Percentiles rank a stretch among this genome's conserved stretches.
phyloP scores from a whole-genome alignment of 179 eudicot species.

The Silene coronaria region DNA sequence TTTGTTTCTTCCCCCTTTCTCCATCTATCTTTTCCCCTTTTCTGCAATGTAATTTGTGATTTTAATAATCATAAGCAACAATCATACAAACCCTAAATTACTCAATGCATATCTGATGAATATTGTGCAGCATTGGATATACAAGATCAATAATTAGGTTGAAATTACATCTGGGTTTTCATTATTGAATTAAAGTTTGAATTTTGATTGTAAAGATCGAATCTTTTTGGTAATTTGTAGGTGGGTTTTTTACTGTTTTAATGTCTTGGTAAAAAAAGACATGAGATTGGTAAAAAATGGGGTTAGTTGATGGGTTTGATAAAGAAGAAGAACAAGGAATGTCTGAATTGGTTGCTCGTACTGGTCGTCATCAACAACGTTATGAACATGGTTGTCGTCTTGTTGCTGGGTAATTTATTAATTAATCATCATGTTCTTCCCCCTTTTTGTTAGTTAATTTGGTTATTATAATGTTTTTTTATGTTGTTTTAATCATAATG shows the following conservation, averaged over 20 bases:
- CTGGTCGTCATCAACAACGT: conserved; percentile 78
- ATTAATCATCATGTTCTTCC: too few relatives aligned
- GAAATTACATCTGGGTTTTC: background rate
- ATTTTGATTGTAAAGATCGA: conserved; percentile 13
- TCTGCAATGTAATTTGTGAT: background rate
- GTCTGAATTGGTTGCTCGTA: conserved; percentile 83
- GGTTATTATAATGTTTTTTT: background rate
- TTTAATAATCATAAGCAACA: background rate
- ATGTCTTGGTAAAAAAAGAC: background rate
- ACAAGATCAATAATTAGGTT: conserved; percentile 1
- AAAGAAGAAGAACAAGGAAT: conserved; percentile 35
- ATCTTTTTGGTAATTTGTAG: conserved; percentile 10
- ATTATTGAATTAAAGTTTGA: background rate
- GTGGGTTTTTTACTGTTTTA: background rate
- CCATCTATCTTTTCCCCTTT: background rate
- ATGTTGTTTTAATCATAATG: too few relatives aligned
- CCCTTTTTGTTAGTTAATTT: background rate
- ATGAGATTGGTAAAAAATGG: conserved; percentile 25
- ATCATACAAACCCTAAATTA: too few relatives aligned
- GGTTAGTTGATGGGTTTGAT: conserved; percentile 28
- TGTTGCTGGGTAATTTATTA: conserved; percentile 72
- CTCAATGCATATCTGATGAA: background rate
- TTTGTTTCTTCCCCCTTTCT: too few relatives aligned
- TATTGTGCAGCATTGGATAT: conserved; percentile 6
- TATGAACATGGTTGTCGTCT: conserved; percentile 71